Conservation (phyloP, 352 stramenopile species). For the Aphanomyces invadans region DNA sequence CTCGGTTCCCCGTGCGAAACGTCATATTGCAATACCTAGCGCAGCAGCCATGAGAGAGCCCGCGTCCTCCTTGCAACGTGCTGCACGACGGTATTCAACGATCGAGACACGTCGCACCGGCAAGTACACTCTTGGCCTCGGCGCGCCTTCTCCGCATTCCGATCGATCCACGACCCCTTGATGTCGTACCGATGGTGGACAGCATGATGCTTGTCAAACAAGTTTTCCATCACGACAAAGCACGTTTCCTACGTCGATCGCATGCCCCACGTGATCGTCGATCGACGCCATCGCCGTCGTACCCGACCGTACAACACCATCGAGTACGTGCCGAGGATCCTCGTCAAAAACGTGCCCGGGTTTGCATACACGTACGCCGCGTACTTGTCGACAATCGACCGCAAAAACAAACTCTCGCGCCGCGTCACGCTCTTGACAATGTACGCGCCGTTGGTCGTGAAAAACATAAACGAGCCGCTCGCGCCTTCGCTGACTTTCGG, state of each 20-base stretch:
- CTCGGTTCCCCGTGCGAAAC: slow-evolving; percentile 47
- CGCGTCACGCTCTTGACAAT: slow-evolving; percentile 71
- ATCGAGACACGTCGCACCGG: slow-evolving; percentile 19
- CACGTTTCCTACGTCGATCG: slow-evolving; percentile 36
- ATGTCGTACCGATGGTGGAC: slow-evolving; percentile 85
- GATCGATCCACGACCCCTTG: slow-evolving; percentile 80
- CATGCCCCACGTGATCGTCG: neutral
- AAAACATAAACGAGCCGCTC: slow-evolving; percentile 79
- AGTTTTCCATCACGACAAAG: slow-evolving; percentile 87
- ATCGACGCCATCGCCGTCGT: neutral
- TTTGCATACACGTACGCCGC: slow-evolving; percentile 47
- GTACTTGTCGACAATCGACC: slow-evolving; percentile 61
- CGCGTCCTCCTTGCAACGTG: no score
- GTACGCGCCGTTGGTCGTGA: slow-evolving; percentile 61
- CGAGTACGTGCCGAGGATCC: slow-evolving; percentile 77
- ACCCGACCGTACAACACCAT: slow-evolving; percentile 59
- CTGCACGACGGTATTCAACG: no score
- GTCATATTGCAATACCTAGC: slow-evolving; percentile 56
- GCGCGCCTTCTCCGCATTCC: slow-evolving; percentile 55
- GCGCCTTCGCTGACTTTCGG: slow-evolving; percentile 73
- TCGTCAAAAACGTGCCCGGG: slow-evolving; percentile 57
- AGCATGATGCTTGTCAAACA: slow-evolving; percentile 73
- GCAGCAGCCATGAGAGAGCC: neutral
- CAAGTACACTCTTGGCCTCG: slow-evolving; percentile 54
- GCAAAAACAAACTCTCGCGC: slow-evolving; percentile 53